These are phyloP conservation scores for Aspergillus fumigatus DNA, from an alignment of 2,329 filamentous ascomycete species.

Conservation along the genomic window DNA sequence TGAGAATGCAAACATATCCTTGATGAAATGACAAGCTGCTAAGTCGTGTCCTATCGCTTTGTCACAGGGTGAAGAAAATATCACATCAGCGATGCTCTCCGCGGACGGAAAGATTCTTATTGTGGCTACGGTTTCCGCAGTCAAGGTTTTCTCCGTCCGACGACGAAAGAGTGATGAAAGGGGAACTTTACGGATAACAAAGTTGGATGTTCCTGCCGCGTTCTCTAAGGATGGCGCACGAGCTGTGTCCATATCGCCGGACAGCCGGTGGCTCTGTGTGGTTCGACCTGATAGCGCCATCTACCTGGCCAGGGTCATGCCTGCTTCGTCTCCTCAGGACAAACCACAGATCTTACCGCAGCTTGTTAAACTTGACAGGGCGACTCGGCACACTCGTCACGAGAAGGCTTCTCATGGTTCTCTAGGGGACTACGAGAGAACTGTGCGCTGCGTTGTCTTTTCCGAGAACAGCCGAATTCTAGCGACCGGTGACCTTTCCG, in stretches of 20 bases:
- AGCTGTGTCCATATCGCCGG: constrained; percentile 51
- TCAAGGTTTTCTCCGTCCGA: constrained; percentile 72
- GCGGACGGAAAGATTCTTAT: constrained; percentile 67
- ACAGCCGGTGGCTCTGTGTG: constrained; percentile 43
- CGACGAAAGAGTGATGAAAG: constrained; percentile 49
- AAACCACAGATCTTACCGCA: constrained; percentile 45
- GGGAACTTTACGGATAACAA: constrained; percentile 65
- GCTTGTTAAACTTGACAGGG: constrained; percentile 37
- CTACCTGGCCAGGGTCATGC: constrained; percentile 48
- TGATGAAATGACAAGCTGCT: constrained; percentile 37
- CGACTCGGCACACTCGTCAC: constrained; percentile 26
- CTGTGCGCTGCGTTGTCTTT: constrained; percentile 70
- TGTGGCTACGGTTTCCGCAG: constrained; percentile 67
- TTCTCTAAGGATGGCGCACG: constrained; percentile 62
- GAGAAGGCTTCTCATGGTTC: constrained; percentile 58
- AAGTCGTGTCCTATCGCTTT: constrained; percentile 1
- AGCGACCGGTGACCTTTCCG: constrained; percentile 74
- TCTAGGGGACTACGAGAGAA: constrained; percentile 71
- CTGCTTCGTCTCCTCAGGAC: constrained; percentile 37
- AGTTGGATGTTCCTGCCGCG: constrained; percentile 59
- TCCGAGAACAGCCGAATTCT: constrained; percentile 75
- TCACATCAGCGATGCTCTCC: constrained; percentile 70
- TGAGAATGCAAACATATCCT: constrained; percentile 19
- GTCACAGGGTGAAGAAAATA: constrained; percentile 69
- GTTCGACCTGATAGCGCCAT: constrained; percentile 60